Base-by-base conservation (phyloP, 345 rosid species). In the Dipteronia dyeriana region DNA sequence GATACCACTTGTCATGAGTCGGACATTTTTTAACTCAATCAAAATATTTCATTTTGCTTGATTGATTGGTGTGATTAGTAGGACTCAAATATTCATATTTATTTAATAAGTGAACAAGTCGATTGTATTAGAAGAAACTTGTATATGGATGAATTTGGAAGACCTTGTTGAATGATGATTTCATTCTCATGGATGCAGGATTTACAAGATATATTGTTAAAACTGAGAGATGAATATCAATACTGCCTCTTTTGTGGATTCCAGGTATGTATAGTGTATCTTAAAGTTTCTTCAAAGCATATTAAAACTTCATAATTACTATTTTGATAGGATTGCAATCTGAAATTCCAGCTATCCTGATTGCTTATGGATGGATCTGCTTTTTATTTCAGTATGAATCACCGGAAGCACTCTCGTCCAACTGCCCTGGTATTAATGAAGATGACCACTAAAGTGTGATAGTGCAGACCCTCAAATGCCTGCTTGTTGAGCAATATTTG, bases 201-300 rank as follows among this genome's bases (percentile, higher is more conserved):
- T 83, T 88, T 93, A 88, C 86, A 77, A 79, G 91, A 83, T 64
- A 76, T 92, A 57, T 84, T 93, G 84, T 86, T 82, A 86, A 91
- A 88, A 84, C 82, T 92, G 80, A 87, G 97, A 82, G 97, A 85
- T 57, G 94, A 94, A 75, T 81, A 88, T 85, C 87, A 79, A 49
- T 94, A 96, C 73, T 96, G 95, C 82, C 88, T 85, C 34, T 96
- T 94, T 81, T 92, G 97, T 81, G 98, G 98, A 62, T 87, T 90
- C 79, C 91, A 86, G 97, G 98, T 88, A 51, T 71, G 79, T 22
- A 0, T 70, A 20, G 0, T 31, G 39, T 47, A 20, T 38, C n/a
- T 62, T 2, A 14, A 13, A 43, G 23, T 3, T 31, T 68, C 22
- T 61, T 3, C 3, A 16, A 11, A 9, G 34, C 38, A 13, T 12